Evolutionary conservation across 257 asterid species (phyloP).

Genomic region (Solanum pinnatisectum): DNA sequence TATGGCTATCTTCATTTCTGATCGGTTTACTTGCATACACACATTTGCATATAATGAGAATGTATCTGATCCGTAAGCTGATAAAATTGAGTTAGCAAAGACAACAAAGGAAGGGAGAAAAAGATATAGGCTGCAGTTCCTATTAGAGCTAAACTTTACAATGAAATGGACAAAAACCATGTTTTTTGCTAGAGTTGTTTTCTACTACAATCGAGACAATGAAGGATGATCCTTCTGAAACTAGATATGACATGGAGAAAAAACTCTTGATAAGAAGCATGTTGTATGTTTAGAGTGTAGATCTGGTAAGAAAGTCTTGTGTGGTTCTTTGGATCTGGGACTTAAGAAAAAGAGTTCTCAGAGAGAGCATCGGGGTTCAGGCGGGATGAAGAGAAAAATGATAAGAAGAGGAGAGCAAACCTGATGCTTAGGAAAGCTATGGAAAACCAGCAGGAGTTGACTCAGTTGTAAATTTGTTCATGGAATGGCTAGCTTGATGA

Average conservation of each 20-base stretch:
- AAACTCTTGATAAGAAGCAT: constrained; percentile 36
- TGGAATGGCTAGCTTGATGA: neutral
- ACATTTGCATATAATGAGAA: constrained; percentile 85
- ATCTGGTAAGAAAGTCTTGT: constrained; percentile 52
- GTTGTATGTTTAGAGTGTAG: constrained; percentile 53
- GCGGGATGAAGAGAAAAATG: constrained; percentile 25
- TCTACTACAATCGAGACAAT: constrained; percentile 79
- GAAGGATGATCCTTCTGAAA: constrained; percentile 60
- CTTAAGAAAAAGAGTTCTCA: constrained; percentile 44
- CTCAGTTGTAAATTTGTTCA: constrained; percentile 71
- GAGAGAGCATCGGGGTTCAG: constrained; percentile 44
- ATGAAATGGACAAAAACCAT: constrained; percentile 45
- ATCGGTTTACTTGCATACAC: constrained; percentile 57
- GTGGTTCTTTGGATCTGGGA: constrained; percentile 62
- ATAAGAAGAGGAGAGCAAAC: constrained; percentile 72
- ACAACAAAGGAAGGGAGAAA: constrained; percentile 69
- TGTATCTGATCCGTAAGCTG: constrained; percentile 57
- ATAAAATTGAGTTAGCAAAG: constrained; percentile 70
- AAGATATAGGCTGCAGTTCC: constrained; percentile 24
- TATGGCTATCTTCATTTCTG: constrained; percentile 90
- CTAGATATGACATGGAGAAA: constrained; percentile 43
- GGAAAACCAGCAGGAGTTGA: constrained; percentile 76
- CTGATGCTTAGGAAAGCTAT: constrained; percentile 58
- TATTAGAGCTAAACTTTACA: constrained; percentile 31
- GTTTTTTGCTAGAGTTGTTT: constrained; percentile 57